phyloP scores from a whole-genome alignment of 1,284 basidiomycete genomes.

The Irpex sp. region DNA sequence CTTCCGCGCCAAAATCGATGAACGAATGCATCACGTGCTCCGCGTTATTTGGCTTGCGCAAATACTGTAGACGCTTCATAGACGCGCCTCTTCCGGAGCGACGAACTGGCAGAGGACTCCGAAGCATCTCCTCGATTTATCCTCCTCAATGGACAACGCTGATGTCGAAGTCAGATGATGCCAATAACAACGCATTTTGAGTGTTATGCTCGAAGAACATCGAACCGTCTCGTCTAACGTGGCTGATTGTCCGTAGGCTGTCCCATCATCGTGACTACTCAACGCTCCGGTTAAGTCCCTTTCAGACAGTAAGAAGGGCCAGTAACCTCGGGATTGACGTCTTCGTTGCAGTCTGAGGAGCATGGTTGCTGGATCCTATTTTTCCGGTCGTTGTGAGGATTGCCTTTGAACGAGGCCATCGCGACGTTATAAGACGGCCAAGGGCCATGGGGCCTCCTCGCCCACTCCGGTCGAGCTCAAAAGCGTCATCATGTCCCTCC shows the following conservation, averaged over 20 bases:
- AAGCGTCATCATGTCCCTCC: slow-evolving; percentile 11
- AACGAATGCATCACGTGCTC: slow-evolving; percentile 10
- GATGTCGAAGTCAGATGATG: not conserved
- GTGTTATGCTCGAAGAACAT: not conserved
- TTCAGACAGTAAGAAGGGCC: not conserved
- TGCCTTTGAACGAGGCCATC: not conserved
- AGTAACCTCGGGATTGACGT: not conserved
- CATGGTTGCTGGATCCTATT: not conserved
- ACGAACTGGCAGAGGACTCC: slow-evolving; percentile 10
- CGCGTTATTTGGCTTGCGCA: slow-evolving; percentile 22
- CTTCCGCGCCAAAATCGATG: slow-evolving; percentile 2
- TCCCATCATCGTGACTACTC: not conserved
- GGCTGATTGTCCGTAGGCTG: not conserved
- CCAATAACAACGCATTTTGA: not conserved
- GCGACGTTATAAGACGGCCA: slow-evolving; percentile 5
- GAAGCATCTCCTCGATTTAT: slow-evolving; percentile 26
- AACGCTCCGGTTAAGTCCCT: not conserved
- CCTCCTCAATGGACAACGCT: slow-evolving; percentile 10
- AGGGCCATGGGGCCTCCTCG: not conserved
- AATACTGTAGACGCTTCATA: slow-evolving; percentile 12
- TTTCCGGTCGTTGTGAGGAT: slow-evolving; percentile 5
- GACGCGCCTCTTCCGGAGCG: not conserved
- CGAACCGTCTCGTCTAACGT: not conserved
- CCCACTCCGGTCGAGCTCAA: slow-evolving; percentile 2
- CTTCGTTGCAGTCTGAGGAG: not conserved